phyloP scores from a whole-genome alignment of 805 yeast species.

The Kuraishia capsulata region DNA sequence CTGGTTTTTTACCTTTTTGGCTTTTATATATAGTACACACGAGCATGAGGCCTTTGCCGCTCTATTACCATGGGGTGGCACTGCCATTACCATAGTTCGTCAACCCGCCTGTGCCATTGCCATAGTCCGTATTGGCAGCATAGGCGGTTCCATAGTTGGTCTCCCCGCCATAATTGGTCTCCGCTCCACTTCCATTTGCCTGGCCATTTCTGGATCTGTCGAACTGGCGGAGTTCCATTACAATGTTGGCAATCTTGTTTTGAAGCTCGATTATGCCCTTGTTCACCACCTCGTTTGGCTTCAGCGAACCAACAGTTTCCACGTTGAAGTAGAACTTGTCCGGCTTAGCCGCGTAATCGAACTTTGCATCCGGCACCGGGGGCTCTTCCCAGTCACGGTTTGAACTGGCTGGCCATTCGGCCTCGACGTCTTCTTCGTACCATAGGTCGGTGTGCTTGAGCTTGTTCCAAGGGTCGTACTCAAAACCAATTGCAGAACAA shows the following conservation, averaged over 20 bases:
- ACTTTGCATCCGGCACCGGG: constrained; percentile 77
- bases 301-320: constrained; percentile 85
- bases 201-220: constrained; percentile 39
- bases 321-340: constrained; percentile 77
- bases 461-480: constrained; percentile 99
- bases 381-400: constrained; percentile 96
- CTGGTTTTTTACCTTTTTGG: no score
- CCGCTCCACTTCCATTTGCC: constrained; percentile 33
- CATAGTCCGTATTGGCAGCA: constrained; percentile 20
- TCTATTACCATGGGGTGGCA: constrained; percentile 7
- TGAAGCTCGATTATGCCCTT: constrained; percentile 82
- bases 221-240: constrained; percentile 52
- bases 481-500: constrained; percentile 90
- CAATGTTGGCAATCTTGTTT: constrained; percentile 82
- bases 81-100: constrained; percentile 10
- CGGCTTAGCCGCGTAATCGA: constrained; percentile 81
- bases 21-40: no score
- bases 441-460: constrained; percentile 92
- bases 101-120: constrained; percentile 6
- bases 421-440: constrained; percentile 84
- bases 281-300: constrained; percentile 82
- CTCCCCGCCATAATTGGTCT: constrained; percentile 26
- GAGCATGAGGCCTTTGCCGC: no score
- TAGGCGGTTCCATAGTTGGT: constrained; percentile 27
- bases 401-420: constrained; percentile 88